These are phyloP conservation scores for Chenopodium suecicum DNA, from an alignment of 148 eudicot species.

Conservation along the genomic window DNA sequence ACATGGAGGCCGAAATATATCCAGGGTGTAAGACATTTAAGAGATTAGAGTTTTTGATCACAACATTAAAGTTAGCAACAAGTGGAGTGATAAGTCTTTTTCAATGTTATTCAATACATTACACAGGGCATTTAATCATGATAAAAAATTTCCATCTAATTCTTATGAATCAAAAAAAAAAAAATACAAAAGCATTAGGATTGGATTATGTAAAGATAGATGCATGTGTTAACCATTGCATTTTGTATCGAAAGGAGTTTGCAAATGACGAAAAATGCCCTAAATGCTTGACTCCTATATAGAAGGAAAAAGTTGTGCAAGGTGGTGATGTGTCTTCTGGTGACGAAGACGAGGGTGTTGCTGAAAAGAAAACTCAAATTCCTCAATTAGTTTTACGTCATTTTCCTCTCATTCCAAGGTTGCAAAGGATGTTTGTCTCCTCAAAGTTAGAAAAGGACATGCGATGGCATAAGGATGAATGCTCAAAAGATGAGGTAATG, in stretches of 20 bases:
- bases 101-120: too few species aligned
- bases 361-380: background rate
- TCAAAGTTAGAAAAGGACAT: background rate
- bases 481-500: too few species aligned
- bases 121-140: background rate
- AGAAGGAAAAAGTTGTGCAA: background rate
- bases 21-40: background rate
- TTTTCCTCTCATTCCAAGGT: background rate
- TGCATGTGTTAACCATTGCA: too few species aligned
- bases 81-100: too few species aligned
- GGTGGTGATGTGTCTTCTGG: background rate
- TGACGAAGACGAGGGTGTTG: background rate
- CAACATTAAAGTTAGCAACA: too few species aligned
- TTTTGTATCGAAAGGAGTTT: too few species aligned
- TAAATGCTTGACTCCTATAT: background rate
- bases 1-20: background rate
- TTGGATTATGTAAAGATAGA: background rate
- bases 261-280: too few species aligned
- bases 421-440: background rate
- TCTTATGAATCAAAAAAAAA: background rate
- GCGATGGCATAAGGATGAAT: too few species aligned
- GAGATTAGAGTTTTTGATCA: background rate
- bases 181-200: background rate
- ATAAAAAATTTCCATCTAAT: background rate
- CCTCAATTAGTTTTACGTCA: background rate